A percentile compares a stretch with the other conserved stretches of the same genome.
Evolutionary conservation across 2,329 filamentous ascomycete species (phyloP).

Genomic region (Orbilia brochopaga): DNA sequence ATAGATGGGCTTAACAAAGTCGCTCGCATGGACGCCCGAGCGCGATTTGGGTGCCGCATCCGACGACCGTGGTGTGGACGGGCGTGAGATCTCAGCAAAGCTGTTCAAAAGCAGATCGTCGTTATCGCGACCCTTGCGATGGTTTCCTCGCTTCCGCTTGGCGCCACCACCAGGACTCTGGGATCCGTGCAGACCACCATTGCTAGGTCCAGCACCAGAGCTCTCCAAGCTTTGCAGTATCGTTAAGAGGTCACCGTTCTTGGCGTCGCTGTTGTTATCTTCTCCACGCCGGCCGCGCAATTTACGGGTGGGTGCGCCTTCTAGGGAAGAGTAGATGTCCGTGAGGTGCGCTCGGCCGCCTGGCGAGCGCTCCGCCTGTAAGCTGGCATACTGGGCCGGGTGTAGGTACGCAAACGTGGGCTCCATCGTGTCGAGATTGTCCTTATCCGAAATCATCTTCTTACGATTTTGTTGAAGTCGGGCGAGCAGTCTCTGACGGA

Average conservation of each 20-base stretch:
- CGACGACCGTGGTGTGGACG: constrained; percentile 46
- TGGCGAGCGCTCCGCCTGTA: constrained; percentile 41
- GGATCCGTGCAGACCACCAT: constrained; percentile 35
- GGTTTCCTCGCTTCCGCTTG: constrained; percentile 50
- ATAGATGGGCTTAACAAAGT: constrained; percentile 49
- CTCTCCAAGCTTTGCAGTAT: constrained; percentile 41
- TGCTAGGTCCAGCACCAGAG: constrained; percentile 31
- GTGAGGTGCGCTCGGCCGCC: constrained; percentile 33
- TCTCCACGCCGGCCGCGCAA: constrained; percentile 44
- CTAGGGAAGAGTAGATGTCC: constrained; percentile 42
- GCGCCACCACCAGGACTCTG: constrained; percentile 50
- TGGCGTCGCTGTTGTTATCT: constrained; percentile 33
- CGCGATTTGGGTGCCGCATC: constrained; percentile 22
- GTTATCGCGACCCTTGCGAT: constrained; percentile 48
- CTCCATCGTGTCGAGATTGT: constrained; percentile 43
- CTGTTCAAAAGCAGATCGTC: constrained; percentile 35
- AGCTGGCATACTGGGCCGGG: constrained; percentile 26
- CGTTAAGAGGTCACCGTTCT: constrained; percentile 38
- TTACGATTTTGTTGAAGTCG: constrained; percentile 46
- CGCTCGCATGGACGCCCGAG: constrained; percentile 37
- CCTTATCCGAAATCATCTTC: constrained; percentile 47
- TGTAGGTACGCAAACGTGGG: constrained; percentile 39
- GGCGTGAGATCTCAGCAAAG: constrained; percentile 40
- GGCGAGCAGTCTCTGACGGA: constrained; percentile 35
- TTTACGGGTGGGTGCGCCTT: constrained; percentile 40